Evolutionary conservation across 306 rosid species (phyloP).

Genomic region (Malus domestica): ASM211411v1 NC_041791.1:10501-11000

Average conservation of each 20-base stretch:
- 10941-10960: conserved; percentile 74
- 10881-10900: conserved; percentile 48
- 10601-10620: conserved; percentile 57
- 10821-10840: conserved; percentile 60
- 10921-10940: conserved; percentile 75
- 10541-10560: conserved; percentile 46
- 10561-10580: conserved; percentile 65
- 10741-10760: conserved; percentile 69
- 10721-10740: conserved; percentile 58
- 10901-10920: conserved; percentile 70
- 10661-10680: conserved; percentile 82
- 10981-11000: conserved; percentile 65
- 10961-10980: conserved; percentile 63
- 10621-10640: conserved; percentile 66
- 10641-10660: conserved; percentile 57
- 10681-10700: conserved; percentile 55
- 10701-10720: conserved; percentile 67
- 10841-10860: conserved; percentile 48
- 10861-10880: conserved; percentile 39
- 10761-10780: conserved; percentile 67
- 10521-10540: conserved; percentile 36
- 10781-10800: conserved; percentile 54
- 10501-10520: conserved; percentile 41
- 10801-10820: conserved; percentile 43
- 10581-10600: conserved; percentile 53